Evolutionary conservation across 805 yeast species (phyloP).

Genomic region (Metschnikowia lunata): DNA sequence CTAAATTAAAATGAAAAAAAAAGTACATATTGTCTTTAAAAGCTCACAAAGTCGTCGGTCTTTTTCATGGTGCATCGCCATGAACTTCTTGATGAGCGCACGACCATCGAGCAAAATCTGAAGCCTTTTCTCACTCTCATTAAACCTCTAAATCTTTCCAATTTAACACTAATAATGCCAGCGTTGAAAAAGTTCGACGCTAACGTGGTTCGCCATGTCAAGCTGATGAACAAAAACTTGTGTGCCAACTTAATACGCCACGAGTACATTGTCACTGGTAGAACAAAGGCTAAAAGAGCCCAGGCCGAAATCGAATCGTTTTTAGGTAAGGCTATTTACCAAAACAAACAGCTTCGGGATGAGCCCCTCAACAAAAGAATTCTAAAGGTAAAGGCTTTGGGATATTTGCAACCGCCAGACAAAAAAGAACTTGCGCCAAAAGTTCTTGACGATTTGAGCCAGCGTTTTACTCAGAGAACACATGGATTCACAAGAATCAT

Average conservation of each 20-base stretch:
- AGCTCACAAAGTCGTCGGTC: too few species aligned
- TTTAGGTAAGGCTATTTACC: constrained; percentile 28
- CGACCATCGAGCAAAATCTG: too few species aligned
- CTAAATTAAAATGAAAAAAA: too few species aligned
- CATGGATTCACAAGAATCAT: constrained; percentile 87
- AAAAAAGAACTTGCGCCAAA: constrained; percentile 41
- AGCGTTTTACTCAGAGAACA: constrained; percentile 56
- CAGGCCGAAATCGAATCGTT: constrained; percentile 39
- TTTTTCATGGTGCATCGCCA: too few species aligned
- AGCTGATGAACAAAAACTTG: constrained; percentile 43
- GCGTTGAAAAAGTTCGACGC: constrained; percentile 39
- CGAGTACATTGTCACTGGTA: constrained; percentile 40
- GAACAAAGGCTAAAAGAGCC: constrained; percentile 42
- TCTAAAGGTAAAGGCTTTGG: constrained; percentile 17
- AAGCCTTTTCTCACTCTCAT: too few species aligned
- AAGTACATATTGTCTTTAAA: too few species aligned
- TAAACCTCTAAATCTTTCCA: too few species aligned
- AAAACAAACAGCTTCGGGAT: constrained; percentile 19
- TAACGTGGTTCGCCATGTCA: constrained; percentile 39
- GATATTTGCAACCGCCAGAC: constrained; percentile 26
- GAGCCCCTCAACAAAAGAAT: constrained; percentile 15
- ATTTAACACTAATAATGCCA: constrained; percentile 25
- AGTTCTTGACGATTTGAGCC: constrained; percentile 58
- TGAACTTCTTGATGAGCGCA: too few species aligned
- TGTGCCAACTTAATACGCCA: constrained; percentile 42